phyloP scores from a whole-genome alignment of 106 monocot species.

The Apostasia ramifera region DNA sequence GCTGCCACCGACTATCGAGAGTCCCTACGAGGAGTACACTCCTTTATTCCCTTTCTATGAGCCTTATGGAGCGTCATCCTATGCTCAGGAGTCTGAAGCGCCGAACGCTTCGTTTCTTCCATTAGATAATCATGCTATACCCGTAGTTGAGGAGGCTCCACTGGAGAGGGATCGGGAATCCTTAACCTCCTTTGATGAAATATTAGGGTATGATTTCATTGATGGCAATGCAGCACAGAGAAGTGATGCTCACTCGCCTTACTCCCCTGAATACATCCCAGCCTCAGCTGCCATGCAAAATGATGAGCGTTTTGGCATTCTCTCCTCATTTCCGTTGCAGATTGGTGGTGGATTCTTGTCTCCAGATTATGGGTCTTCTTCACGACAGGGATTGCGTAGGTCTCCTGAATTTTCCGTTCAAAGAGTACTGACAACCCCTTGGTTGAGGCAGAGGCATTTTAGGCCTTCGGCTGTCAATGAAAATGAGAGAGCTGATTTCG shows the following conservation, averaged over 20 bases:
- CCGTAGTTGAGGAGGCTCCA: not conserved
- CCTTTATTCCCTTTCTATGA: not conserved
- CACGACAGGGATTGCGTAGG: not conserved
- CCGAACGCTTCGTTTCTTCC: not conserved
- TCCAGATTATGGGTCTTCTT: not conserved
- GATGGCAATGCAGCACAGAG: not conserved
- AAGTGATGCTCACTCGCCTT: not conserved
- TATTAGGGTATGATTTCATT: not conserved
- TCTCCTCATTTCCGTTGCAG: not conserved
- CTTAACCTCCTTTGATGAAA: not conserved
- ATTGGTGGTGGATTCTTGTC: not conserved
- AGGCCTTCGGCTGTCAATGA: not conserved
- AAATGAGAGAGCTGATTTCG: not conserved
- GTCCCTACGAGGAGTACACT: not conserved
- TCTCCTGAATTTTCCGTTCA: constrained; percentile 1
- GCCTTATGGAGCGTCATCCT: not conserved
- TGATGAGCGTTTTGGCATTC: not conserved
- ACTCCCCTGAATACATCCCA: not conserved
- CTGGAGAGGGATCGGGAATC: not conserved
- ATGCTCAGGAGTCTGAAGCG: constrained; percentile 1
- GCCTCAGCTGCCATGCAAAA: not conserved
- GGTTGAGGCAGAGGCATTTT: not conserved
- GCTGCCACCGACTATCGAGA: not conserved
- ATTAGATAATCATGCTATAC: not conserved
- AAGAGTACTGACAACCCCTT: not conserved